Percentiles rank a stretch among this genome's conserved stretches.
phyloP scores from a whole-genome alignment of 805 yeast species.

The Groenewaldozyma salmanticensis region DNA sequence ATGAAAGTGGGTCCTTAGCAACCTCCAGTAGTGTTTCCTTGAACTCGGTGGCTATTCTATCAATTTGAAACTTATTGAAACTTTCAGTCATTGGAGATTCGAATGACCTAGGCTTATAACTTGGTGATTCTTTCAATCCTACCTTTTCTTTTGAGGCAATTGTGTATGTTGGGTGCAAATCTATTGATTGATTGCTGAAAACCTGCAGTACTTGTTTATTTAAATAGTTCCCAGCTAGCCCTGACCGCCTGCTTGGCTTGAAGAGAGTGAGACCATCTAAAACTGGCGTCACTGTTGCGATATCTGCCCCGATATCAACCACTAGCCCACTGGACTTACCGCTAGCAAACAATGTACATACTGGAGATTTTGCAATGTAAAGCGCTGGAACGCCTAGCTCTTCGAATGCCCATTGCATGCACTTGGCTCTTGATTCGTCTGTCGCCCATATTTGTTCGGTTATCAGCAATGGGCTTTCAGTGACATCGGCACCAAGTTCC shows the following conservation, averaged over 20 bases:
- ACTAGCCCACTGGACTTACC: slow-evolving; percentile 50
- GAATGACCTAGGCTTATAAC: slow-evolving; percentile 20
- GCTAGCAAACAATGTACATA: slow-evolving; percentile 85
- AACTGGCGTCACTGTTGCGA: slow-evolving; percentile 45
- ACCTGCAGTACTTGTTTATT: slow-evolving; percentile 42
- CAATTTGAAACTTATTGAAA: slow-evolving; percentile 27
- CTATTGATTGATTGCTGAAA: slow-evolving; percentile 29
- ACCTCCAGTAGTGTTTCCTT: slow-evolving; percentile 24
- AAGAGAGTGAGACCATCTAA: slow-evolving; percentile 29
- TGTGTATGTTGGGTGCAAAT: slow-evolving; percentile 38
- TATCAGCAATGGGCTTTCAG: slow-evolving; percentile 65
- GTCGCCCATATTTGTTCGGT: slow-evolving; percentile 88
- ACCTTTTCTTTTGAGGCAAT: slow-evolving; percentile 37
- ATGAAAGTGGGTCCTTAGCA: background rate
- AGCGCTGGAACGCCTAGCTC: slow-evolving; percentile 66
- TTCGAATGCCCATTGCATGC: slow-evolving; percentile 67
- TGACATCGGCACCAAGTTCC: slow-evolving; percentile 40
- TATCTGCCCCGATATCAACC: slow-evolving; percentile 66
- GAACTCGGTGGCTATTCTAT: slow-evolving; percentile 44
- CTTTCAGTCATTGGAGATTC: slow-evolving; percentile 30
- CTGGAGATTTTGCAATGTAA: slow-evolving; percentile 72
- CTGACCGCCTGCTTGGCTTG: slow-evolving; percentile 48
- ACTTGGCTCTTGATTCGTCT: slow-evolving; percentile 51
- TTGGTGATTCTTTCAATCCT: slow-evolving; percentile 27
- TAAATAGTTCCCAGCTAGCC: slow-evolving; percentile 62